Evolutionary conservation across 2,329 filamentous ascomycete genomes (phyloP), one percentile per base, ranked within the genome.

Genomic region (Hypomyces rosellus): DNA sequence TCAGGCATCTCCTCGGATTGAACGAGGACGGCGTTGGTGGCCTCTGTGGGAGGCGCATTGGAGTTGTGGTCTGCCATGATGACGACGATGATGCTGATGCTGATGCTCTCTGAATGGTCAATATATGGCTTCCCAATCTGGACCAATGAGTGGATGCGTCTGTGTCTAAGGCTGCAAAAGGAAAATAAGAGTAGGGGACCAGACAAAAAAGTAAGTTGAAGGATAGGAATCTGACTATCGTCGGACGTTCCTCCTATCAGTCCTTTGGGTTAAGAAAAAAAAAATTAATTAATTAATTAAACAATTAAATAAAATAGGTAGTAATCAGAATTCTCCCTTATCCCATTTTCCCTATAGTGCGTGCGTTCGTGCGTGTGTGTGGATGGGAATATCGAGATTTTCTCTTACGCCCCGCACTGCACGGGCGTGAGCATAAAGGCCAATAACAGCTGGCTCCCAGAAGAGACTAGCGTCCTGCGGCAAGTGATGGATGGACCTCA

Each of bases 1-100:
- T 84, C 78, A 14, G 92, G 88, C 65, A 96, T 84, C 49, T 88
- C 86, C 51, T 87, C 85, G 1, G 92, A 96, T 45, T 85, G 78
- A 59, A 92, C 86, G 46, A 97, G 77, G 43, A 97, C 92, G 30
- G 92, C 92, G 66, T 87, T 82, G 44, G 84, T 88, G 50, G 83
- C 85, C 55, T 76, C 76, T 11, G 75, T 65, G 5, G 85, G 85
- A n/a, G 78, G 77, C 22, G 65, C 65, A 59, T 40, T 46, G 3
- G 74, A 69, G 38, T 60, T 60, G 36, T 61, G 68, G 40, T 61
- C 58, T 41, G 63, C 58, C 68, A 71, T 72, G 48, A 42, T 36
- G 14, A 13, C 8, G 4, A 30, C 5, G 20, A 20, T 20, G 20
- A 20, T 20, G n/a, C n/a, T n/a, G n/a, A n/a, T n/a, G n/a, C 5